Conservation (phyloP, 345 rosid genomes). For the Sisymbrium altissimum region DNA sequence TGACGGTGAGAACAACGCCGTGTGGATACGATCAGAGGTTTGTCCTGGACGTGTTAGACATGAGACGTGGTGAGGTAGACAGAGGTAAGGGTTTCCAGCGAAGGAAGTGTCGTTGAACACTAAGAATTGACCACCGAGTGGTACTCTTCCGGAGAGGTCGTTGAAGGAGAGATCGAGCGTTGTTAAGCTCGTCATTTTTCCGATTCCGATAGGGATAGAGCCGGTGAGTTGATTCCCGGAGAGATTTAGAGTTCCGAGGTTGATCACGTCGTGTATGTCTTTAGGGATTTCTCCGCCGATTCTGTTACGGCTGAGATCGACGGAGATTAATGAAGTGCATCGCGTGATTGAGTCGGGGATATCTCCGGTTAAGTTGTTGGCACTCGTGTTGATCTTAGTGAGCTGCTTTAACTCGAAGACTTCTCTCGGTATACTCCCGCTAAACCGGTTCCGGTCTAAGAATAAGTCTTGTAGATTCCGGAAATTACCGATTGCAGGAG, state of each 20-base stretch:
- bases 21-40: slow-evolving; percentile 29
- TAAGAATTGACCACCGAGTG: slow-evolving; percentile 67
- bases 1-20: slow-evolving; percentile 38
- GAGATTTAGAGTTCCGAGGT: slow-evolving; percentile 58
- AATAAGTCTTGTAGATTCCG: slow-evolving; percentile 38
- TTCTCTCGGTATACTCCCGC: slow-evolving; percentile 54
- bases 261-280: slow-evolving; percentile 43
- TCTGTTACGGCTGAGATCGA: slow-evolving; percentile 67
- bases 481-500: slow-evolving; percentile 58
- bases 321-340: slow-evolving; percentile 45
- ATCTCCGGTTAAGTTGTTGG: slow-evolving; percentile 56
- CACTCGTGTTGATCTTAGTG: slow-evolving; percentile 46
- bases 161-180: slow-evolving; percentile 74
- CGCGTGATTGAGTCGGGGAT: slow-evolving; percentile 53
- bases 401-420: slow-evolving; percentile 50
- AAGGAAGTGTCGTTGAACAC: slow-evolving; percentile 71
- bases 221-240: slow-evolving; percentile 74
- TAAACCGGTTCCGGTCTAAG: slow-evolving; percentile 52
- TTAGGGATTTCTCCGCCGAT: slow-evolving; percentile 63
- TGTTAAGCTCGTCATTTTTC: slow-evolving; percentile 69
- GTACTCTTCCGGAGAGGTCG: slow-evolving; percentile 59
- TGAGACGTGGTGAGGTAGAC: slow-evolving; percentile 41
- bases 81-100: slow-evolving; percentile 65
- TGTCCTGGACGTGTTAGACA: slow-evolving; percentile 37
- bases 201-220: slow-evolving; percentile 56